Conservation (phyloP, 2,329 filamentous ascomycete species). For the Didymella keratinophila region DNA sequence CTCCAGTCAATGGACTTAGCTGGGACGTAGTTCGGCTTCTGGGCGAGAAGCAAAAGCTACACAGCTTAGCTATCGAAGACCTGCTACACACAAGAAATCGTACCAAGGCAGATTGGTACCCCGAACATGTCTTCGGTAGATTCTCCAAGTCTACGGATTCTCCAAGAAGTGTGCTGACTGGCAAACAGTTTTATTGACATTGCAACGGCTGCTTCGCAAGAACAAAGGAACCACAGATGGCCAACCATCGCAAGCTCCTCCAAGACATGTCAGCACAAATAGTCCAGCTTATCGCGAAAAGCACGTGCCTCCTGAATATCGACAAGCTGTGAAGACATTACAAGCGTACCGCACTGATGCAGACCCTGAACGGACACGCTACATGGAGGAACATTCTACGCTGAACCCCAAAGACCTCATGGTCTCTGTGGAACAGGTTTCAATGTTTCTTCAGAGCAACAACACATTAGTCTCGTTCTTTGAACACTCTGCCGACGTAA, state of each 20-base stretch:
- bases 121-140: constrained; percentile 68
- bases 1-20: constrained; percentile 78
- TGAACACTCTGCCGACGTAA: constrained; percentile 83
- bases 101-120: constrained; percentile 89
- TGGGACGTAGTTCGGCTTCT: constrained; percentile 89
- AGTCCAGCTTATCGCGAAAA: constrained; percentile 16
- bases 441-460: constrained; percentile 85
- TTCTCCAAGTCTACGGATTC: neutral
- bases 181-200: constrained; percentile 68
- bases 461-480: constrained; percentile 96
- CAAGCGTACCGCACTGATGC: constrained; percentile 82
- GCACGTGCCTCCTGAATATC: constrained; percentile 16
- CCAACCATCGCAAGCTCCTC: constrained; percentile 30
- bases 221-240: constrained; percentile 52
- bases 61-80: constrained; percentile 86
- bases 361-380: constrained; percentile 82
- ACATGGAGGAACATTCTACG: constrained; percentile 85
- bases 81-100: constrained; percentile 83
- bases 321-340: constrained; percentile 66
- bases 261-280: constrained; percentile 36
- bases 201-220: constrained; percentile 77
- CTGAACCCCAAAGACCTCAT: constrained; percentile 73
- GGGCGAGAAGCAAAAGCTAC: constrained; percentile 78
- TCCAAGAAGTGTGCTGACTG: neutral
- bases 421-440: constrained; percentile 91